Conservation (phyloP, 306 rosid species). For the Carpinus fangiana region DNA sequence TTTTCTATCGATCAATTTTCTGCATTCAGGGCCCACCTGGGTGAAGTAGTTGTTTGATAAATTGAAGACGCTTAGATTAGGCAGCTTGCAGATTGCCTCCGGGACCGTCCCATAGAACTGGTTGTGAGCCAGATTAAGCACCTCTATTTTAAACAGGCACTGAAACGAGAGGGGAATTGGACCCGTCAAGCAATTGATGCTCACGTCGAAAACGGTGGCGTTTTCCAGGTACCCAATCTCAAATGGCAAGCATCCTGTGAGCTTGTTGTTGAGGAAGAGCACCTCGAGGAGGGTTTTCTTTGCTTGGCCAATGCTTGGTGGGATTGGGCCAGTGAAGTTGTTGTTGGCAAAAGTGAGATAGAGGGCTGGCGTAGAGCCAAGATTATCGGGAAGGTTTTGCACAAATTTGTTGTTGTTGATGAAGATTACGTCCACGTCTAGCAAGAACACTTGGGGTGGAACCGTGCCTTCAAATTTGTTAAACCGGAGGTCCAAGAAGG, state of each 20-base stretch:
- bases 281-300: conserved; percentile 51
- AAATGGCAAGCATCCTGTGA: conserved; percentile 64
- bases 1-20: conserved; percentile 43
- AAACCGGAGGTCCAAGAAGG: conserved; percentile 77
- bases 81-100: conserved; percentile 56
- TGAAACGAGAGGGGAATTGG: conserved; percentile 73
- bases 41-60: conserved; percentile 57
- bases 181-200: conserved; percentile 49
- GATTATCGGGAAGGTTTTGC: conserved; percentile 38
- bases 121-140: conserved; percentile 45
- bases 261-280: conserved; percentile 54
- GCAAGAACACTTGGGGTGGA: conserved; percentile 34
- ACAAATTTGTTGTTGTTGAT: conserved; percentile 59
- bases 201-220: conserved; percentile 57
- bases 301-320: conserved; percentile 52
- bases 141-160: conserved; percentile 47
- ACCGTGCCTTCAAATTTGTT: conserved; percentile 34
- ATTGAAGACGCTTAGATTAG: conserved; percentile 35
- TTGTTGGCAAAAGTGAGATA: conserved; percentile 75
- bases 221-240: conserved; percentile 57
- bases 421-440: conserved; percentile 62
- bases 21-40: conserved; percentile 55
- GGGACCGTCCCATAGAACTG: conserved; percentile 57
- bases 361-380: conserved; percentile 59
- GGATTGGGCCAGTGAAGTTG: conserved; percentile 53